Evolutionary conservation across 2,329 filamentous ascomycete species (phyloP).

Genomic region (Ophiocordyceps camponoti-rufipedis): DNA sequence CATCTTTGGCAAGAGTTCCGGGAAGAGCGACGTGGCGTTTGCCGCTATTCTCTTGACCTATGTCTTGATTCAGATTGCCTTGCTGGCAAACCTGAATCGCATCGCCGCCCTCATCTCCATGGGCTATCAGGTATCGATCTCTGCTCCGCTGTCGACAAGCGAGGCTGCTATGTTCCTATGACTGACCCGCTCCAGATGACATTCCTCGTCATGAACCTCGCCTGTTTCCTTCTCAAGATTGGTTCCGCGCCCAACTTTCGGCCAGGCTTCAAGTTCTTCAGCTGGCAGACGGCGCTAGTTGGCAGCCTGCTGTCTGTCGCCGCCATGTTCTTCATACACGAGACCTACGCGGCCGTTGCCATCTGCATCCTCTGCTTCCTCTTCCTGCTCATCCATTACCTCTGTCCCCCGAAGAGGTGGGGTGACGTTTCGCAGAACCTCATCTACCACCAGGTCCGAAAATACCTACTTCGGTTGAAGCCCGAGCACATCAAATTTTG

Average conservation of each 20-base stretch:
- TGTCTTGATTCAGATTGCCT: slow-evolving; percentile 55
- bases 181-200: slow-evolving; percentile 46
- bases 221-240: slow-evolving; percentile 73
- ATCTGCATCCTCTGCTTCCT: slow-evolving; percentile 57
- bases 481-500: slow-evolving; percentile 90
- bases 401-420: slow-evolving; percentile 73
- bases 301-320: slow-evolving; percentile 59
- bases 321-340: slow-evolving; percentile 84
- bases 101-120: slow-evolving; percentile 83
- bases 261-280: slow-evolving; percentile 79
- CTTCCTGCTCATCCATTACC: slow-evolving; percentile 73
- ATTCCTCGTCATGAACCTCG: slow-evolving; percentile 74
- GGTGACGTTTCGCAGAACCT: slow-evolving; percentile 79
- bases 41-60: slow-evolving; percentile 63
- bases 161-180: not conserved
- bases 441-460: slow-evolving; percentile 73
- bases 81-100: slow-evolving; percentile 70
- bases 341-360: slow-evolving; percentile 58
- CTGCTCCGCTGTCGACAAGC: too few relatives aligned
- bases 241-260: slow-evolving; percentile 79
- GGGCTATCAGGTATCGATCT: slow-evolving; percentile 47
- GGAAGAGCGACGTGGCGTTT: slow-evolving; percentile 54
- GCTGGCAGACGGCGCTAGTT: slow-evolving; percentile 60
- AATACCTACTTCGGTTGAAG: slow-evolving; percentile 66
- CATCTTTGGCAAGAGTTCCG: slow-evolving; percentile 57